Base-by-base conservation (phyloP, 208 protist species). In the Hexamita inflata region DNA sequence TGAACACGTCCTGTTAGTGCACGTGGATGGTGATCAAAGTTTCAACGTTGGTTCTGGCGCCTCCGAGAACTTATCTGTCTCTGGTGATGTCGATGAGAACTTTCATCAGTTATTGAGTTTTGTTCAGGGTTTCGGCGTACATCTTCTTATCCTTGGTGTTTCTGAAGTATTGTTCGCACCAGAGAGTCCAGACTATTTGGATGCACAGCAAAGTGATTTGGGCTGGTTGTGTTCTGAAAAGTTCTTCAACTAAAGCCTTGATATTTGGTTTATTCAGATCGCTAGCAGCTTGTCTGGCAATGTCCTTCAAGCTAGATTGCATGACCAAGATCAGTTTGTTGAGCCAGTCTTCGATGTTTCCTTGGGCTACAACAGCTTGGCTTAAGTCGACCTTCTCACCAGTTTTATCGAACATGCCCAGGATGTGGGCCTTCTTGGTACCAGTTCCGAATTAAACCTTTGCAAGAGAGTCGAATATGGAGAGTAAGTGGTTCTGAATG, bases 151-250 rank as follows among this genome's bases (percentile, higher is more conserved):
- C 83, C 26, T 77, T 64, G 45, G 64, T 34, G 0, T 39, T n/a
- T 38, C 28, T 40, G 1, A 95, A 89, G 75, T 88, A 91, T 41
- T 94, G 87, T 79, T 93, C 91, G 74, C 89, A 87, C 85, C 94
- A 89, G 0, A 83, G 79, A 30, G 92, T 95, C 92, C 91, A 95
- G 81, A 93, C 87, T 75, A 95, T 88, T 86, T 95, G 92, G 67
- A 96, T 85, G 83, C 91, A 92, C 0, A 95, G 85, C 58, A 95
- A 86, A 39, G 89, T 84, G n/a, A 94, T 87, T 83, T 94, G 90
- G 59, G 91, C 91, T 4, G 90, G 90, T 85, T 93, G 95, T 77
- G 88, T 88, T 64, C 92, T 85, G 70, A 94, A 90, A 75, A 93
- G 90, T 41, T 87, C 89, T 26, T 80, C 59, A 0, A 89, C 78